Percentiles rank a stretch among this genome's conserved stretches.
These are phyloP conservation scores for Rhypophila decipiens DNA, from an alignment of 495 filamentous ascomycete genomes.

Conservation along the genomic window DNA sequence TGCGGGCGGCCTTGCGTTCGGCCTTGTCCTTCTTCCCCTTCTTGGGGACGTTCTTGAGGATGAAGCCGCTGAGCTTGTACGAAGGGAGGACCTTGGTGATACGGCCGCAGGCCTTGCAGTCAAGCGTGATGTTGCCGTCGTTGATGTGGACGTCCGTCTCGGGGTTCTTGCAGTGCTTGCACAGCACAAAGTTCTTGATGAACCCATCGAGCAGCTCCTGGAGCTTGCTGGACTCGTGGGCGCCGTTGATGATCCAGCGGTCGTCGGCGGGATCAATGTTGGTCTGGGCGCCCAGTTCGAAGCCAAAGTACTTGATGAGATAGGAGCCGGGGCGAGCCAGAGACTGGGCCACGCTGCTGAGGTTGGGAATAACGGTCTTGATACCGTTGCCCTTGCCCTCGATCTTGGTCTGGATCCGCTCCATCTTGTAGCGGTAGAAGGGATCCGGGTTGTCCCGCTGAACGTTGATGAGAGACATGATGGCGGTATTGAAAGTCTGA, in stretches of 20 bases:
- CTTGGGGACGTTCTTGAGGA: slow-evolving; percentile 83
- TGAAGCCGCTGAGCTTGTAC: slow-evolving; percentile 95
- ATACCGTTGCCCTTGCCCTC: slow-evolving; percentile 98
- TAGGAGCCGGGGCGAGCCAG: slow-evolving; percentile 88
- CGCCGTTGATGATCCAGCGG: slow-evolving; percentile 99
- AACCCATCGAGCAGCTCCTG: slow-evolving; percentile 98
- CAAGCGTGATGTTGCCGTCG: slow-evolving; percentile 79
- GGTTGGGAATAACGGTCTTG: slow-evolving; percentile 95
- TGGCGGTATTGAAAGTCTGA: slow-evolving; percentile 34
- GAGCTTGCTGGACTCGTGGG: slow-evolving; percentile 90
- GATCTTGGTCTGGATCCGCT: slow-evolving; percentile 95
- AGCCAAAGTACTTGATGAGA: slow-evolving; percentile 99
- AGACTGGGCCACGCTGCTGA: slow-evolving; percentile 89
- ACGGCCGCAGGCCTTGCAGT: slow-evolving; percentile 98
- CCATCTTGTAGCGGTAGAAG: slow-evolving; percentile 99
- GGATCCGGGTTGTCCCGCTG: slow-evolving; percentile 96
- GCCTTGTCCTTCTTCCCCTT: slow-evolving; percentile 97
- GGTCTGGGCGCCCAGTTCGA: slow-evolving; percentile 96
- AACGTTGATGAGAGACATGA: slow-evolving; percentile 79
- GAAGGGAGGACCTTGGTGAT: slow-evolving; percentile 84
- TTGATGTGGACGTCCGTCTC: slow-evolving; percentile 95
- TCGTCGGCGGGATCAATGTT: slow-evolving; percentile 95
- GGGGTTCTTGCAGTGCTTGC: slow-evolving; percentile 99
- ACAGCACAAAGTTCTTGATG: slow-evolving; percentile 96
- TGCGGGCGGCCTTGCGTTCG: slow-evolving; percentile 76